Evolutionary conservation across 768 basidiomycete species (phyloP).

Genomic region (Lentinula sp.): DNA sequence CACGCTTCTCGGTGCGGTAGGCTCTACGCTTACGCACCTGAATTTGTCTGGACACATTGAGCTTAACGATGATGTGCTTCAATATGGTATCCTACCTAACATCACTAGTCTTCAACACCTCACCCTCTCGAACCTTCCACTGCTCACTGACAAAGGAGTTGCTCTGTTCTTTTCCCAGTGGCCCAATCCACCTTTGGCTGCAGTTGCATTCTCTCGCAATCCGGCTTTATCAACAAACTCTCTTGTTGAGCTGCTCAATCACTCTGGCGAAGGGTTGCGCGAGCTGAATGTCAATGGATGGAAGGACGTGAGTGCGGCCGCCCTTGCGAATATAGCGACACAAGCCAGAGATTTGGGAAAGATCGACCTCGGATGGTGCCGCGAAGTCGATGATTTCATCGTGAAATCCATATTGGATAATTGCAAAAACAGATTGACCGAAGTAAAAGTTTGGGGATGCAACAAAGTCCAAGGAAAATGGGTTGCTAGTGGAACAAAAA

Average conservation of each 20-base stretch:
- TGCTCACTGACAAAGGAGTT: constrained; percentile 68
- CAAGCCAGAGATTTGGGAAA: constrained; percentile 33
- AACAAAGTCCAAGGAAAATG: constrained; percentile 28
- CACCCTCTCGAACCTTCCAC: constrained; percentile 45
- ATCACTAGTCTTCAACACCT: constrained; percentile 45
- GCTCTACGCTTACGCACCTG: constrained; percentile 50
- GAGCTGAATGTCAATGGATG: constrained; percentile 73
- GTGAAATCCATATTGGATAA: constrained; percentile 61
- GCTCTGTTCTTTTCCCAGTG: constrained; percentile 62
- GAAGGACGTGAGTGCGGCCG: constrained; percentile 52
- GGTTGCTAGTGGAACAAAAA: constrained; percentile 5
- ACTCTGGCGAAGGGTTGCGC: constrained; percentile 56
- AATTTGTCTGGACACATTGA: constrained; percentile 66
- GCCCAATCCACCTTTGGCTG: constrained; percentile 43
- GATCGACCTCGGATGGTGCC: constrained; percentile 83
- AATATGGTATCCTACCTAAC: constrained; percentile 51
- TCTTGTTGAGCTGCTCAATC: constrained; percentile 56
- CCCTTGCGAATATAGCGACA: constrained; percentile 29
- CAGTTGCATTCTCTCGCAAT: constrained; percentile 62
- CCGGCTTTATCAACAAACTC: constrained; percentile 44
- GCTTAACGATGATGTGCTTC: constrained; percentile 56
- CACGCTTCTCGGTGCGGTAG: constrained; percentile 48
- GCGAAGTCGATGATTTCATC: constrained; percentile 77
- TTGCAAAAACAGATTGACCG: constrained; percentile 29
- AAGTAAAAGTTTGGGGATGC: constrained; percentile 53